Conservation (phyloP, 2,329 filamentous ascomycete species). For the Phoma herbarum region DNA sequence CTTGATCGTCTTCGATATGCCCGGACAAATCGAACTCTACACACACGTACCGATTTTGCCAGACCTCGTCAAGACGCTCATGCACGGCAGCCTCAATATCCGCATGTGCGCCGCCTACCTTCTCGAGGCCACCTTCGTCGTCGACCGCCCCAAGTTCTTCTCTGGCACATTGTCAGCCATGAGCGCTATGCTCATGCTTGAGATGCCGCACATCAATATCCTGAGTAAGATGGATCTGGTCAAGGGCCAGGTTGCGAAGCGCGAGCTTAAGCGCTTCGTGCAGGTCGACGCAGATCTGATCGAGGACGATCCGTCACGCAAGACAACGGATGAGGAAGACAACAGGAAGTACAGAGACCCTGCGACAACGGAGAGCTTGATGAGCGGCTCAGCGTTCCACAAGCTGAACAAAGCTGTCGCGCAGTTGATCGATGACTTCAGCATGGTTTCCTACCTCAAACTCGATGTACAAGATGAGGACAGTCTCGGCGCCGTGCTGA, state of each 20-base stretch:
- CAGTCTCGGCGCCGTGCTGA: constrained; percentile 83
- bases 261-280: constrained; percentile 88
- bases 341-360: constrained; percentile 67
- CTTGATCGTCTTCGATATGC: constrained; percentile 98
- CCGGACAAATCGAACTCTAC: constrained; percentile 97
- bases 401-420: constrained; percentile 88
- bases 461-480: constrained; percentile 91
- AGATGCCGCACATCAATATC: constrained; percentile 95
- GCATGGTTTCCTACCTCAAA: constrained; percentile 95
- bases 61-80: constrained; percentile 81
- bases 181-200: constrained; percentile 99
- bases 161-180: constrained; percentile 94
- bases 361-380: constrained; percentile 71
- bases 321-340: constrained; percentile 53
- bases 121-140: constrained; percentile 92
- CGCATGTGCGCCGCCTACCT: constrained; percentile 93
- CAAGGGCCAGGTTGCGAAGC: constrained; percentile 85
- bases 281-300: constrained; percentile 85
- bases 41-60: constrained; percentile 95
- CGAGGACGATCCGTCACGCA: constrained; percentile 76
- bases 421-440: constrained; percentile 93
- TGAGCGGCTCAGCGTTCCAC: constrained; percentile 84
- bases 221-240: constrained; percentile 98
- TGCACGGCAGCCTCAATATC: constrained; percentile 83
- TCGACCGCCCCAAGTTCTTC: constrained; percentile 97